Conservation (phyloP, 805 yeast species). For the Candida cerambycidarum region DNA sequence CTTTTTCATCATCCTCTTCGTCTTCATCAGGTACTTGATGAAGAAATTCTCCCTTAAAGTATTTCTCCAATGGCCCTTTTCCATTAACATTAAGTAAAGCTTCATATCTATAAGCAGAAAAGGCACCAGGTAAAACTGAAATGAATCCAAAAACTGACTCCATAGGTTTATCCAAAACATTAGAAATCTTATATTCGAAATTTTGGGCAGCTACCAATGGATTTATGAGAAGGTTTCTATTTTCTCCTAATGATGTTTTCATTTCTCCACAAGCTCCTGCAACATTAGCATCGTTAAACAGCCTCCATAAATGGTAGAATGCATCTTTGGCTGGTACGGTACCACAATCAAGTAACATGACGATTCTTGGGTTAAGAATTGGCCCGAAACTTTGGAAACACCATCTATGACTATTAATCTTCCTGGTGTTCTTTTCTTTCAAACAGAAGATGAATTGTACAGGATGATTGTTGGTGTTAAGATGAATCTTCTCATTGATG, state of each 20-base stretch:
- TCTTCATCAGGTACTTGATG: slow-evolving; percentile 51
- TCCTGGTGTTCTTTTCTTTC: slow-evolving; percentile 84
- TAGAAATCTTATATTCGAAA: slow-evolving; percentile 94
- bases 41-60: slow-evolving; percentile 88
- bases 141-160: slow-evolving; percentile 94
- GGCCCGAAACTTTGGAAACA: slow-evolving; percentile 91
- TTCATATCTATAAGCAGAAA: slow-evolving; percentile 85
- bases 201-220: slow-evolving; percentile 96
- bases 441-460: slow-evolving; percentile 86
- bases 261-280: slow-evolving; percentile 99
- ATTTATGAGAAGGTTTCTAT: slow-evolving; percentile 53
- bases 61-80: slow-evolving; percentile 81
- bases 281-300: slow-evolving; percentile 75
- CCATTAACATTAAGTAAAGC: slow-evolving; percentile 77
- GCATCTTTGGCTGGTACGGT: slow-evolving; percentile 86
- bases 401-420: slow-evolving; percentile 97
- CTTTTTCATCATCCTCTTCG: slow-evolving; percentile 40
- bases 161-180: slow-evolving; percentile 92
- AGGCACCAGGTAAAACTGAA: slow-evolving; percentile 94
- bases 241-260: slow-evolving; percentile 74
- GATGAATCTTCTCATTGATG: slow-evolving; percentile 63
- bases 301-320: slow-evolving; percentile 85
- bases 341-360: slow-evolving; percentile 89
- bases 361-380: slow-evolving; percentile 75
- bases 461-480: slow-evolving; percentile 70